A percentile compares a stretch with the other conserved stretches of the same genome.
Evolutionary conservation across 495 filamentous ascomycete species (phyloP).

Genomic region (Tricharina praecox): DNA sequence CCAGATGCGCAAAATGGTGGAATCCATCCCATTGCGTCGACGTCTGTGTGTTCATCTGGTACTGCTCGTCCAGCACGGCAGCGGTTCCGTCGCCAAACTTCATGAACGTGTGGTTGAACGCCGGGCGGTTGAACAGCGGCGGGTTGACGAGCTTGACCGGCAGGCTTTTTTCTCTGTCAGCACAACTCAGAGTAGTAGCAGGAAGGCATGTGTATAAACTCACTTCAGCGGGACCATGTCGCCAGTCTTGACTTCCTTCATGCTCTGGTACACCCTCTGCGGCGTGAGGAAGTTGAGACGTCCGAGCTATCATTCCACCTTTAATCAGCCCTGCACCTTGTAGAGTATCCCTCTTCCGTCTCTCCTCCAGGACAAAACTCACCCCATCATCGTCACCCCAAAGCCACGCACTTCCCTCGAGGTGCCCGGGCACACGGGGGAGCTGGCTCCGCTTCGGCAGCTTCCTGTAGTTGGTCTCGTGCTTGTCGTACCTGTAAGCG

Average conservation of each 20-base stretch:
- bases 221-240: constrained; percentile 45
- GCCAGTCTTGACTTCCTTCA: constrained; percentile 36
- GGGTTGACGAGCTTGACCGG: constrained; percentile 36
- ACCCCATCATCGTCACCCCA: constrained; percentile 46
- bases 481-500: constrained; percentile 5
- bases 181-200: too few relatives aligned
- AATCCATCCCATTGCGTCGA: constrained; percentile 67
- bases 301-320: constrained; percentile 31
- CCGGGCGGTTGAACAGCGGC: constrained; percentile 28
- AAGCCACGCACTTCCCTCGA: constrained; percentile 41
- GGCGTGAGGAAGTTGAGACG: constrained; percentile 44
- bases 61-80: constrained; percentile 50
- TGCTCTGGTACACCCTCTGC: constrained; percentile 35
- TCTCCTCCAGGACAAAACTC: too few relatives aligned
- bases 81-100: constrained; percentile 29
- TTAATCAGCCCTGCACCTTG: too few relatives aligned
- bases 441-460: constrained; percentile 1
- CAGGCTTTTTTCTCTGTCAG: constrained; percentile 28
- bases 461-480: background rate
- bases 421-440: constrained; percentile 10
- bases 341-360: too few relatives aligned
- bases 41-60: constrained; percentile 62
- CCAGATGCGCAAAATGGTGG: constrained; percentile 40
- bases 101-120: constrained; percentile 31
- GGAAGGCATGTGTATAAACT: too few relatives aligned